These are phyloP conservation scores for Reutealis trisperma DNA, from an alignment of 345 rosid species.

Conservation along the genomic window DNA sequence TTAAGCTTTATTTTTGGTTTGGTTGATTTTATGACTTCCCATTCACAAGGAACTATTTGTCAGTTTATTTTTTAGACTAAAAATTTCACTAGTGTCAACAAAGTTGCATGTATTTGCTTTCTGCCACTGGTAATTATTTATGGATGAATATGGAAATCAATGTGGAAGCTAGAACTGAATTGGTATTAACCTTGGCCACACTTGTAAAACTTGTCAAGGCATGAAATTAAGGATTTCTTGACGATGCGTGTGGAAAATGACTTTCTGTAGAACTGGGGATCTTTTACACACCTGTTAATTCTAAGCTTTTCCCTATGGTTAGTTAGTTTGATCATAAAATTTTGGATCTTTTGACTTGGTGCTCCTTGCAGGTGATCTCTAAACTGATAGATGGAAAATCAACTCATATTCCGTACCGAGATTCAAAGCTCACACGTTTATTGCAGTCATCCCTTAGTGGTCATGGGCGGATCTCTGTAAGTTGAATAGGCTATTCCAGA, in stretches of 20 bases:
- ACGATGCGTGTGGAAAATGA: neutral
- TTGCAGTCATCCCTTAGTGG: slow-evolving; percentile 79
- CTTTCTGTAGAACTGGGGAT: neutral
- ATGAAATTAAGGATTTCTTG: slow-evolving; percentile 13
- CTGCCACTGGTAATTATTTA: slow-evolving; percentile 1
- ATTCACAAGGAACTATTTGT: neutral
- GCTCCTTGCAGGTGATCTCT: slow-evolving; percentile 54
- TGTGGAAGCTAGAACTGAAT: neutral
- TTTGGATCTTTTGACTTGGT: slow-evolving; percentile 10
- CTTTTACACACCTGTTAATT: neutral
- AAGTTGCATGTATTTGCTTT: neutral
- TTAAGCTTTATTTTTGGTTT: neutral
- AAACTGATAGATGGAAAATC: slow-evolving; percentile 67
- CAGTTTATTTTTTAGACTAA: neutral
- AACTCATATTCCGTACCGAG: slow-evolving; percentile 69
- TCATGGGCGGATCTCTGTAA: slow-evolving; percentile 66
- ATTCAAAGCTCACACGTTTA: slow-evolving; percentile 73
- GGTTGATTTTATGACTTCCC: neutral
- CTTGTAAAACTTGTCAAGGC: slow-evolving; percentile 1
- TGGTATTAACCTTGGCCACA: neutral
- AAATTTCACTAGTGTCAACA: neutral
- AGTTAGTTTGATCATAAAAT: neutral
- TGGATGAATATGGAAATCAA: neutral
- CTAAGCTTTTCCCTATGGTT: neutral
- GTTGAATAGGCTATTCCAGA: slow-evolving; percentile 18